Percentiles rank a stretch among this genome's conserved stretches.
Conservation (phyloP, 192 early-diverging fungal genomes). For the Helicostylum pulchrum region DNA sequence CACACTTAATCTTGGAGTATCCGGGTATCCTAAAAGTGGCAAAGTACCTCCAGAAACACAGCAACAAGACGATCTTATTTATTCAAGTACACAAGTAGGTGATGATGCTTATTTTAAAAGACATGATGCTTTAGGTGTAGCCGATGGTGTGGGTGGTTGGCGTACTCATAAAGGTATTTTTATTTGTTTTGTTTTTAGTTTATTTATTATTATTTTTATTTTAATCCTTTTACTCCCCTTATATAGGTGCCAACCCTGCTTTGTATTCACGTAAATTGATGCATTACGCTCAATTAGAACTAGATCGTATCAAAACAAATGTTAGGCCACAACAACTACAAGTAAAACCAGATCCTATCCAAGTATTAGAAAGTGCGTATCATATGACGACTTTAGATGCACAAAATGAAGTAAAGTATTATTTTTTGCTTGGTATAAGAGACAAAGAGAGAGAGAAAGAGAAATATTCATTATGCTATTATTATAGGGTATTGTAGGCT, state of each 20-base stretch:
- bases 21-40: conserved; percentile 46
- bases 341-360: conserved; percentile 9
- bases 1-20: conserved; percentile 44
- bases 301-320: conserved; percentile 80
- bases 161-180: conserved; percentile 24
- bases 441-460: not conserved
- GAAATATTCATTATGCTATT: not conserved
- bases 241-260: conserved; percentile 83
- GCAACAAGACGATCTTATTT: conserved; percentile 42
- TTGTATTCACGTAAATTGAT: conserved; percentile 90
- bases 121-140: conserved; percentile 84
- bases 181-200: not conserved
- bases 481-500: conserved; percentile 72
- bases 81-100: conserved; percentile 68
- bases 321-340: conserved; percentile 16
- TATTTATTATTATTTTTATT: not conserved
- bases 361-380: conserved; percentile 15
- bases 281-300: conserved; percentile 83
- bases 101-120: conserved; percentile 93
- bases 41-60: conserved; percentile 23
- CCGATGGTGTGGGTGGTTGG: conserved; percentile 97
- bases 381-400: conserved; percentile 52
- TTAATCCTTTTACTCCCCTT: not conserved
- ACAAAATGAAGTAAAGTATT: conserved; percentile 40
- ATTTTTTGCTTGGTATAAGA: not conserved